phyloP scores from a whole-genome alignment of 345 rosid genomes.

The Rhodomyrtus tomentosa region DNA sequence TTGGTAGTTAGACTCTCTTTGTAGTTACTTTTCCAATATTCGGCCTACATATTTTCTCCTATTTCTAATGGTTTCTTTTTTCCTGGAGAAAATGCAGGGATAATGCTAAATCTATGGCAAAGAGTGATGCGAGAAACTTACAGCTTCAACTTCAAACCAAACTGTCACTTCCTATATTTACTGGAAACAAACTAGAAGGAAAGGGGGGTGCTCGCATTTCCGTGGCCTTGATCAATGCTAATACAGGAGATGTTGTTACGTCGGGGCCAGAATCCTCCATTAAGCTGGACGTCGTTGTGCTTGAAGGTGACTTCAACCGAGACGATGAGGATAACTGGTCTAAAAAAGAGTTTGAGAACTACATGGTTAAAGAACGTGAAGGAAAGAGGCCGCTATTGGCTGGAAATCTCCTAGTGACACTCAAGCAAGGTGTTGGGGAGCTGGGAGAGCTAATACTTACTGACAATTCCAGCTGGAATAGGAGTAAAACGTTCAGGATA shows the following conservation, averaged over 20 bases:
- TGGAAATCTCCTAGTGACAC: constrained; percentile 24
- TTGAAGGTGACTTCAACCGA: constrained; percentile 28
- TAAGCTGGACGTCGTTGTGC: constrained; percentile 24
- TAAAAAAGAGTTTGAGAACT: constrained; percentile 18
- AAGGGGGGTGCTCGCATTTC: constrained; percentile 16
- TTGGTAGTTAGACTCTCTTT: neutral
- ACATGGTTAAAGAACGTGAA: constrained; percentile 22
- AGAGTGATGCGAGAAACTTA: constrained; percentile 17
- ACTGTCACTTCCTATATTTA: constrained; percentile 21
- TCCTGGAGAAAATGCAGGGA: neutral
- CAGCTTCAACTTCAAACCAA: constrained; percentile 20
- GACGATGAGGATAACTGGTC: constrained; percentile 20
- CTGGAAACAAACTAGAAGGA: constrained; percentile 24
- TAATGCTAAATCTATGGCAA: constrained; percentile 4
- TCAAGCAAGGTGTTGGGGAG: constrained; percentile 24
- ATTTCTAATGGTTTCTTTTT: neutral
- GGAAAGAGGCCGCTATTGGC: constrained; percentile 25
- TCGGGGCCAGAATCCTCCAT: constrained; percentile 21
- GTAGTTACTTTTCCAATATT: too few species aligned
- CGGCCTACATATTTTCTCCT: neutral
- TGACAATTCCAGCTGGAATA: constrained; percentile 35
- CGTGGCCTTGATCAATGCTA: constrained; percentile 18
- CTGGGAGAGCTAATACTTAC: constrained; percentile 22
- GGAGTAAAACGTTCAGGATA: constrained; percentile 24
- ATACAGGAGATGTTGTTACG: constrained; percentile 11